Conservation (phyloP, 1,139 yeast species). For the Zhuliangozyma blackwelliae region DNA sequence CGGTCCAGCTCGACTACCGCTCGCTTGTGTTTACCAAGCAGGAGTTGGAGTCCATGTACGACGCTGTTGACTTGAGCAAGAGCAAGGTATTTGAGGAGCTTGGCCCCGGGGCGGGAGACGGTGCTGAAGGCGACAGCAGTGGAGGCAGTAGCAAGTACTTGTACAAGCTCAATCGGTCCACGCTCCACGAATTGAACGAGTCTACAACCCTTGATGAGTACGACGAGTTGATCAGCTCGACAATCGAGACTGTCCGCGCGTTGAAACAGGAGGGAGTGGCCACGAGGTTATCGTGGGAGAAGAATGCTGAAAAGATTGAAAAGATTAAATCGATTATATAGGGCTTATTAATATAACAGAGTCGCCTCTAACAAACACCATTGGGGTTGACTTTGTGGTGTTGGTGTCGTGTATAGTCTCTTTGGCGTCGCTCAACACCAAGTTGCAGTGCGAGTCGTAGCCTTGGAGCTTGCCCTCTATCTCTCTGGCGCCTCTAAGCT, state of each 20-base stretch:
- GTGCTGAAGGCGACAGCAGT: slow-evolving; percentile 6
- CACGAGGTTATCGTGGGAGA: slow-evolving; percentile 33
- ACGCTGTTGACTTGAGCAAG: slow-evolving; percentile 15
- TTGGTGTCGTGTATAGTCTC: slow-evolving; percentile 70
- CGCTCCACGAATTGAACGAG: slow-evolving; percentile 13
- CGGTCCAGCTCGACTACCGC: slow-evolving; percentile 14
- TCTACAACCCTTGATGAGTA: slow-evolving; percentile 25
- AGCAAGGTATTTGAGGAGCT: slow-evolving; percentile 19
- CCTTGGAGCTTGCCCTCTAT: slow-evolving; percentile 89
- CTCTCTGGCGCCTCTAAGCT: slow-evolving; percentile 94
- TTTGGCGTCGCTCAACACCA: slow-evolving; percentile 89
- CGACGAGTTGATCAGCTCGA: slow-evolving; percentile 25
- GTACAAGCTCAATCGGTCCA: slow-evolving; percentile 12
- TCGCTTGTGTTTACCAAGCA: slow-evolving; percentile 18
- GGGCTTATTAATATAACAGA: slow-evolving; percentile 79
- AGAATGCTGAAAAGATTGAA: slow-evolving; percentile 31
- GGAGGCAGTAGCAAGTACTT: slow-evolving; percentile 3
- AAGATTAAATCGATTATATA: slow-evolving; percentile 20
- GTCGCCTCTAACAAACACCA: slow-evolving; percentile 96
- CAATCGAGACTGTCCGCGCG: slow-evolving; percentile 23
- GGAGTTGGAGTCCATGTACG: slow-evolving; percentile 19
- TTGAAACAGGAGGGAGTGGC: slow-evolving; percentile 27
- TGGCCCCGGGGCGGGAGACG: too few relatives aligned
- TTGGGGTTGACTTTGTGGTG: slow-evolving; percentile 59
- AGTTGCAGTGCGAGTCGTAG: slow-evolving; percentile 93